Evolutionary conservation across 805 yeast species (phyloP), one percentile per base, ranked within the genome.

Genomic region (Blastobotrys muscicola): DNA sequence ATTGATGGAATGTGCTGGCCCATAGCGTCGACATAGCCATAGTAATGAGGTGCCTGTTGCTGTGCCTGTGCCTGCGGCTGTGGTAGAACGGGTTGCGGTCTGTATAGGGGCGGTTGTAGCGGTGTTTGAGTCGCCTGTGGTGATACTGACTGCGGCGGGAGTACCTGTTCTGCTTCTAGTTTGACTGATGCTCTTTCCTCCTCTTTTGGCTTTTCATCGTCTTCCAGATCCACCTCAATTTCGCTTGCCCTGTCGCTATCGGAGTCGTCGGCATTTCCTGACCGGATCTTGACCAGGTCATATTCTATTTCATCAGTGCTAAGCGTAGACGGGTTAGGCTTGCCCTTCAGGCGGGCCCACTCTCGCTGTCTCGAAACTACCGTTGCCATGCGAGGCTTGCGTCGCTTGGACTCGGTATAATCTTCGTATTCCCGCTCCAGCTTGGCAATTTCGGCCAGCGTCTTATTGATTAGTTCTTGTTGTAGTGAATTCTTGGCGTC

Each of bases 401-500:
- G 26, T 20, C 26, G 23, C 10, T 31, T 29, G 32, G 34, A 9
- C n/a, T 32, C 23, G 15, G 16, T 8, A n/a, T 36, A 31, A 6
- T 15, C 10, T 7, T 14, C 12, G 36, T 39, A 39, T 44, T 60
- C 64, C 16, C 42, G 48, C 46, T 50, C 54, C 33, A 60, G 45
- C 16, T 48, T 42, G 16, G 53, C 41, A 37, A 61, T 44, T 41
- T 53, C 45, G 33, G 45, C 48, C 38, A 45, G 46, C 29, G 51
- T 38, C 29, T 52, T 38, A 12, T 41, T 33, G 37, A 53, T 50
- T 46, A 57, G 33, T 13, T 47, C 38, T 46, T 49, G 52, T 14
- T 57, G 49, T 29, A 62, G 50, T 14, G 51, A 56, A 32, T 36
- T 47, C 38, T 51, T 52, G 15, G 47, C 51, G 32, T 56, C 51